Conservation (phyloP, 495 filamentous ascomycete species). For the Xylaria cubensis region DNA sequence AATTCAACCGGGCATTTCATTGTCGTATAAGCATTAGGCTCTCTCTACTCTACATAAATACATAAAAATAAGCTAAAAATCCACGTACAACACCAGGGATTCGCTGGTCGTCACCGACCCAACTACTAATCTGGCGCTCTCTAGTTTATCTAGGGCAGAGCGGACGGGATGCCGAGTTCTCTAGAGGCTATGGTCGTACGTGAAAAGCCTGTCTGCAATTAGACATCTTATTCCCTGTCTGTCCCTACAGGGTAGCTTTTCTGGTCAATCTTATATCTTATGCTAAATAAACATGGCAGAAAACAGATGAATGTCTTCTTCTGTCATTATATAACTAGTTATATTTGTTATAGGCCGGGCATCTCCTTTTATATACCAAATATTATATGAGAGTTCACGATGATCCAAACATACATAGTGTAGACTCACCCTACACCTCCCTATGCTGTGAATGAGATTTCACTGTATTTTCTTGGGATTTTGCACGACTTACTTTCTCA, state of each 20-base stretch:
- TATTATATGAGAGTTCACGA: not conserved
- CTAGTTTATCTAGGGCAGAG: slow-evolving; percentile 47
- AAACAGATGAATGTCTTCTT: not conserved
- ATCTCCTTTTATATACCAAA: not conserved
- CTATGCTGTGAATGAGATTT: too few species aligned
- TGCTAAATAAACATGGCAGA: not conserved
- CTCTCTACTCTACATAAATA: too few species aligned
- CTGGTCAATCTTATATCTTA: not conserved
- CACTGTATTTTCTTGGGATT: too few species aligned
- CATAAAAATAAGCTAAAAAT: too few species aligned
- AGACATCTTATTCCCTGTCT: not conserved
- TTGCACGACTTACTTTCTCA: too few species aligned
- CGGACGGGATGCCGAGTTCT: slow-evolving; percentile 52
- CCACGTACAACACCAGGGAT: slow-evolving; percentile 50
- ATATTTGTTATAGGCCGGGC: not conserved
- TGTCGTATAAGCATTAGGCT: too few species aligned
- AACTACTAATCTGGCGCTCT: slow-evolving; percentile 49
- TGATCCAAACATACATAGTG: too few species aligned
- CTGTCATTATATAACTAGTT: too few species aligned
- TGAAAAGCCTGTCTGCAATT: not conserved
- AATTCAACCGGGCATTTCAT: too few species aligned
- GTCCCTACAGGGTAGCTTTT: not conserved
- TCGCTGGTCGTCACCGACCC: slow-evolving; percentile 58
- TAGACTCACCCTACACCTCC: not conserved
- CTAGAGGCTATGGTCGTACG: slow-evolving; percentile 38